Evolutionary conservation across 2,329 filamentous ascomycete genomes (phyloP), one percentile per base, ranked within the genome.

Genomic region (Ophiostoma piceae): DNA sequence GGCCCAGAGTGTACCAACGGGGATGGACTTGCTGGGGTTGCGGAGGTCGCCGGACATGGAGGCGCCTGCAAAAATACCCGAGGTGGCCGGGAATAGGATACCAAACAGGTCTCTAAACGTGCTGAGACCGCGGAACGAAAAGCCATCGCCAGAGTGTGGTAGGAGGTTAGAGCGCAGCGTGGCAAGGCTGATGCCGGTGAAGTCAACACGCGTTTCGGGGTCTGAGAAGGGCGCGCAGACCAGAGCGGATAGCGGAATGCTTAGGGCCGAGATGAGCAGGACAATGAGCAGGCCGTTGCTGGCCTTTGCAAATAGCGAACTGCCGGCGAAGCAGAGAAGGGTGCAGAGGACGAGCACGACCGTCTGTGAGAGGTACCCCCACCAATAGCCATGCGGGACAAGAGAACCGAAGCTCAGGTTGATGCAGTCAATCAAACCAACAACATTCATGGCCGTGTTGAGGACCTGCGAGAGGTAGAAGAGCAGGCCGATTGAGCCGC

Each of bases 401-500:
- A 85, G 82, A 22, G 82, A 76, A 1, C 90, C 91, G 75, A 94
- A 86, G 74, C 93, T 94, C 72, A 94, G 84, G 68, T 87, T 87
- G 70, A 96, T 84, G 75, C 92, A 96, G 79, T 95, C 91, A 73
- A 96, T 87, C 65, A 96, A 83, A 81, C 92, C 92, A 62, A 96
- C 92, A 32, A 94, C 87, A 76, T 96, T 96, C 84, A 96, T 87
- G 51, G 91, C 91, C 0, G 92, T 93, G 76, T 94, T 96, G 76
- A 96, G 87, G 1, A 91, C 90, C 73, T 92, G 91, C n/a, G 92
- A 92, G n/a, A 96, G 82, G 77, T 95, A 96, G 79, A 96, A 96
- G 14, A 96, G 87, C 32, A 96, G 84, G 1, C 92, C 92, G 73
- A 96, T 96, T 1, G 91, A 92, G 19, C 92, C 92, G 35, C 92